Percentiles rank a stretch among this genome's conserved stretches.
These are phyloP conservation scores for Tylopilus intermedius DNA, from an alignment of 768 basidiomycete species.

Conservation along the genomic window DNA sequence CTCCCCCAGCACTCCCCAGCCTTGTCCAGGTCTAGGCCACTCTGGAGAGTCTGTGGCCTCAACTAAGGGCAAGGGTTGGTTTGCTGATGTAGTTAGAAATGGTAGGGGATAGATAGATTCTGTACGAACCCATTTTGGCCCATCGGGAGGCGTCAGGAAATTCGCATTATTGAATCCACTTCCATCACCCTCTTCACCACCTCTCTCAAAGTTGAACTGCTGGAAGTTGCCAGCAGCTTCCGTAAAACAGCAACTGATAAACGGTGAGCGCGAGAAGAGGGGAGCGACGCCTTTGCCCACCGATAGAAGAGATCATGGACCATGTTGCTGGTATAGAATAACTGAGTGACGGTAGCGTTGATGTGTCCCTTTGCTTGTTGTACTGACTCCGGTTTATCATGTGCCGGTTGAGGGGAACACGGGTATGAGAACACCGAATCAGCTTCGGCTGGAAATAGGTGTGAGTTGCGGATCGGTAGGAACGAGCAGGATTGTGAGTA, in stretches of 20 bases:
- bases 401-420: constrained; percentile 65
- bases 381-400: constrained; percentile 47
- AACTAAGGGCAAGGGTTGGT: no score
- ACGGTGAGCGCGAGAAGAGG: constrained; percentile 2
- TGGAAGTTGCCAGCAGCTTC: constrained; percentile 96
- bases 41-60: no score
- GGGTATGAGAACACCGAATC: constrained; percentile 56
- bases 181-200: constrained; percentile 83
- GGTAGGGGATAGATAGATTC: not conserved
- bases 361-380: constrained; percentile 78
- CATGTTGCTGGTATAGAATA: constrained; percentile 84
- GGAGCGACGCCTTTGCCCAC: constrained; percentile 21
- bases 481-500: not conserved
- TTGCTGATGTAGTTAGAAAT: constrained; percentile 22
- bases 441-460: not conserved
- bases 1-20: no score
- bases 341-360: constrained; percentile 79
- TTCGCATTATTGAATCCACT: constrained; percentile 90
- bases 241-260: constrained; percentile 78
- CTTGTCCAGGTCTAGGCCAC: no score
- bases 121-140: constrained; percentile 58
- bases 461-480: not conserved
- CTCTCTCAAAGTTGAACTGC: constrained; percentile 91
- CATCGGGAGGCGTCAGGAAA: constrained; percentile 83
- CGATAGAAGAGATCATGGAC: constrained; percentile 81